phyloP scores from a whole-genome alignment of 441 rosid species.

The Lagerstroemia fauriei region DNA sequence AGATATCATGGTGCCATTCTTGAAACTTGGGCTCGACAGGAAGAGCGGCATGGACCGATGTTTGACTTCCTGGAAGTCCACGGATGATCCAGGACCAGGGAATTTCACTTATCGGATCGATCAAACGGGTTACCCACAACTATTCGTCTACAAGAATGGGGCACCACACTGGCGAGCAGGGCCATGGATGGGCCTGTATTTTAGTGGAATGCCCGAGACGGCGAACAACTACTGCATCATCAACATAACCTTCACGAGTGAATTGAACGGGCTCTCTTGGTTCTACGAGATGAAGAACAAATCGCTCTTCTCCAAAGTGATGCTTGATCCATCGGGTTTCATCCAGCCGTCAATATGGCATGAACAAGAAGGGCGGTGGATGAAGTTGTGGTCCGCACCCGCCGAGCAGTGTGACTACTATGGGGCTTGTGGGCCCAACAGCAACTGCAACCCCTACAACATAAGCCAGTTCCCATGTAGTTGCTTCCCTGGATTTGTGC shows the following conservation, averaged over 20 bases:
- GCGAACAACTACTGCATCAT: constrained; percentile 14
- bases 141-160: constrained; percentile 25
- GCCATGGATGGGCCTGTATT: constrained; percentile 24
- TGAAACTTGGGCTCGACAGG: constrained; percentile 33
- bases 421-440: constrained; percentile 52
- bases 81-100: constrained; percentile 4
- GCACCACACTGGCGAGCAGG: constrained; percentile 20
- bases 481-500: constrained; percentile 68
- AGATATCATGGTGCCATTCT: constrained; percentile 29
- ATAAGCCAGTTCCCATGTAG: constrained; percentile 42
- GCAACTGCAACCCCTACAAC: constrained; percentile 49
- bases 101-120: constrained; percentile 1
- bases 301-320: constrained; percentile 31
- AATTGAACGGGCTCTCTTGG: not conserved
- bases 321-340: constrained; percentile 26
- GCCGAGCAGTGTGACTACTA: constrained; percentile 32
- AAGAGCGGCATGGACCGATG: constrained; percentile 17
- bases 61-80: constrained; percentile 29
- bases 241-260: not conserved
- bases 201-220: constrained; percentile 20
- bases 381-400: too few relatives aligned
- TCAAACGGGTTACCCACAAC: constrained; percentile 15
- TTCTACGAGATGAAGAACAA: constrained; percentile 11
- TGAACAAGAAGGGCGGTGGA: constrained; percentile 26
- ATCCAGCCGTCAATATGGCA: constrained; percentile 47